phyloP scores from a whole-genome alignment of 257 asterid genomes.

The Nicotiana tabacum region DNA sequence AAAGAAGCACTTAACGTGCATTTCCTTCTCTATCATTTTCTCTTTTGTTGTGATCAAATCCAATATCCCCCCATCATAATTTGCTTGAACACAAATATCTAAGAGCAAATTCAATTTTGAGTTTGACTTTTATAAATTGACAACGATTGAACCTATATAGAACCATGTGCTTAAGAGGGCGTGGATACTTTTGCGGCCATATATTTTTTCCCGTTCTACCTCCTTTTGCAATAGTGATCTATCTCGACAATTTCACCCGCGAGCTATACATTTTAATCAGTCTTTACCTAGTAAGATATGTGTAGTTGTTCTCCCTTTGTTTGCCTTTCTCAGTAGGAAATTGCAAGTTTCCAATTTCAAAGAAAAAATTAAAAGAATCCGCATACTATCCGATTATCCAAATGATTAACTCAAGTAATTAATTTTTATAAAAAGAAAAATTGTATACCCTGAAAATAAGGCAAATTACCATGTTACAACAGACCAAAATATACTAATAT shows the following conservation, averaged over 20 bases:
- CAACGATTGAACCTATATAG: too few species aligned
- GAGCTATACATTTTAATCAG: too few species aligned
- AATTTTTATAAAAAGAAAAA: neutral
- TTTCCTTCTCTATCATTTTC: neutral
- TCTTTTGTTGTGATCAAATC: neutral
- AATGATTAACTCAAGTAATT: neutral
- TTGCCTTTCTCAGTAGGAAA: too few species aligned
- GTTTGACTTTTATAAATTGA: neutral
- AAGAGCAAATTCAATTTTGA: neutral
- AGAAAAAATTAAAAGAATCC: neutral
- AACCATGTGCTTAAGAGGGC: too few species aligned
- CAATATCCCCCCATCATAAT: constrained; percentile 9
- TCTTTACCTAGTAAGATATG: too few species aligned
- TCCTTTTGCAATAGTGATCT: too few species aligned
- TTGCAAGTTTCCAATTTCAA: too few species aligned
- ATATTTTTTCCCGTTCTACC: too few species aligned
- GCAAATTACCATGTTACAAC: neutral
- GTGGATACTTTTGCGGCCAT: too few species aligned
- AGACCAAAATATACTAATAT: too few species aligned
- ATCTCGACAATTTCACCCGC: too few species aligned
- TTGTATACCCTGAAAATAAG: neutral
- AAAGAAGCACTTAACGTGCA: neutral
- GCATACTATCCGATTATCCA: neutral
- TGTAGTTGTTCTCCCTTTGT: too few species aligned
- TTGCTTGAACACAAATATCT: constrained; percentile 2